phyloP scores from a whole-genome alignment of 2,329 filamentous ascomycete genomes.

The Aspergillus texensis region DNA sequence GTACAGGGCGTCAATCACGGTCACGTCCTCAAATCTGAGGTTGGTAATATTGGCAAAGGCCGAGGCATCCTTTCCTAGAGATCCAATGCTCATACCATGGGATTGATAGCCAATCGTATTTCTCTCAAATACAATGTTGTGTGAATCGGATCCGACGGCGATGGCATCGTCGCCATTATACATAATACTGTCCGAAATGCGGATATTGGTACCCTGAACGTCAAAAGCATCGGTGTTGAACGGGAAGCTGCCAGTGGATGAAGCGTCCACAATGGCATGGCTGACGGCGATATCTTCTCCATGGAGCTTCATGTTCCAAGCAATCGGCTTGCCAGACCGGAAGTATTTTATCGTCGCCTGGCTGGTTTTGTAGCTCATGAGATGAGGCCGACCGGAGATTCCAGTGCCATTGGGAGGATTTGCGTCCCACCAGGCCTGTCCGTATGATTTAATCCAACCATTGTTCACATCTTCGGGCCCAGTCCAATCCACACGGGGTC shows the following conservation, averaged over 20 bases:
- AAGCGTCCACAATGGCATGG: conserved; percentile 46
- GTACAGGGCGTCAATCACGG: conserved; percentile 46
- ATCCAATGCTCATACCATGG: conserved; percentile 50
- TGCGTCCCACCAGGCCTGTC: conserved; percentile 51
- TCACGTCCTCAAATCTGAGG: conserved; percentile 48
- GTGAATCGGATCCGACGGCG: conserved; percentile 41
- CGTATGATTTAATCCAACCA: conserved; percentile 52
- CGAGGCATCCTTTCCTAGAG: conserved; percentile 42
- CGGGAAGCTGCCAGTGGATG: conserved; percentile 41
- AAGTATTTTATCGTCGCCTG: conserved; percentile 42
- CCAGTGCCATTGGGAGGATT: conserved; percentile 45
- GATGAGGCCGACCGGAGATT: conserved; percentile 43
- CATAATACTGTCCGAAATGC: conserved; percentile 35
- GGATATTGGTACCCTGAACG: conserved; percentile 32
- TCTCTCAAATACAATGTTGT: conserved; percentile 43
- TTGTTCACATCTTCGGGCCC: conserved; percentile 39
- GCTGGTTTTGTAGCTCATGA: conserved; percentile 43
- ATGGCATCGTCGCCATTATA: conserved; percentile 51
- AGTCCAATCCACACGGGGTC: conserved; percentile 26
- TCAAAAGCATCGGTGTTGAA: conserved; percentile 47
- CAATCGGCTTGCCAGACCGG: conserved; percentile 50
- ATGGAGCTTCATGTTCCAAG: conserved; percentile 45
- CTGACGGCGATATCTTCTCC: conserved; percentile 46
- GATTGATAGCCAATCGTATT: conserved; percentile 49
- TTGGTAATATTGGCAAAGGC: conserved; percentile 45